Conservation (phyloP, 1,284 basidiomycete species). For the Wallemia hederae region DNA sequence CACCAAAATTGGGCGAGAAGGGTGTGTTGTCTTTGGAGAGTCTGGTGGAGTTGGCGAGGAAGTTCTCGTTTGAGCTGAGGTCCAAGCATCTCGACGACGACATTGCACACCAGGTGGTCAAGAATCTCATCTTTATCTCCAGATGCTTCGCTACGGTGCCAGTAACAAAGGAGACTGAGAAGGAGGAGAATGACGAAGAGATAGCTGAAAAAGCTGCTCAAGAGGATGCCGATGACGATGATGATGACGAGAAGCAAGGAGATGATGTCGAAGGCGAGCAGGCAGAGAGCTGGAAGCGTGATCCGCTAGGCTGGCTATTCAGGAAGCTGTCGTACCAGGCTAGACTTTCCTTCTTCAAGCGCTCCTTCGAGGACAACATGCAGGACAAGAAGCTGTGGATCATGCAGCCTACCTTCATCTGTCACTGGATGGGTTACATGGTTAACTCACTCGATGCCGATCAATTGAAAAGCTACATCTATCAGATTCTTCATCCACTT, state of each 20-base stretch:
- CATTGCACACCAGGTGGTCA: slow-evolving; percentile 60
- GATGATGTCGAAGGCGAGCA: slow-evolving; percentile 11
- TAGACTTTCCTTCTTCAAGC: slow-evolving; percentile 22
- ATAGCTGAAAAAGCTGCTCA: slow-evolving; percentile 7
- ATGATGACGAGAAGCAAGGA: slow-evolving; percentile 13
- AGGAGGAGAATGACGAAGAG: slow-evolving; percentile 15
- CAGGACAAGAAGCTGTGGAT: slow-evolving; percentile 32
- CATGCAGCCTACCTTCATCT: slow-evolving; percentile 41
- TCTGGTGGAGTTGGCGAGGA: slow-evolving; percentile 43
- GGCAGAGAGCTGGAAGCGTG: slow-evolving; percentile 13
- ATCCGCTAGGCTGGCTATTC: slow-evolving; percentile 70
- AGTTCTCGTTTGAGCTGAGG: slow-evolving; percentile 49
- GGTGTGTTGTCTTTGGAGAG: slow-evolving; percentile 25
- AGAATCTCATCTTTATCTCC: slow-evolving; percentile 72
- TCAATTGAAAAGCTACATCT: slow-evolving; percentile 35
- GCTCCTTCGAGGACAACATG: slow-evolving; percentile 1
- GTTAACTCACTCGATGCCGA: slow-evolving; percentile 31
- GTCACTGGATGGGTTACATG: slow-evolving; percentile 90
- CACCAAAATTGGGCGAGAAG: slow-evolving; percentile 13
- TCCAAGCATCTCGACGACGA: slow-evolving; percentile 48
- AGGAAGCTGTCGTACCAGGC: slow-evolving; percentile 73
- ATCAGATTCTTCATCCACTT: slow-evolving; percentile 58
- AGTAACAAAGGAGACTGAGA: slow-evolving; percentile 13
- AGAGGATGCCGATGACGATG: slow-evolving; percentile 9
- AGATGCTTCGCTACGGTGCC: slow-evolving; percentile 33